Evolutionary conservation across 768 basidiomycete genomes (phyloP).

Genomic region (Leccinum obscurum): DNA sequence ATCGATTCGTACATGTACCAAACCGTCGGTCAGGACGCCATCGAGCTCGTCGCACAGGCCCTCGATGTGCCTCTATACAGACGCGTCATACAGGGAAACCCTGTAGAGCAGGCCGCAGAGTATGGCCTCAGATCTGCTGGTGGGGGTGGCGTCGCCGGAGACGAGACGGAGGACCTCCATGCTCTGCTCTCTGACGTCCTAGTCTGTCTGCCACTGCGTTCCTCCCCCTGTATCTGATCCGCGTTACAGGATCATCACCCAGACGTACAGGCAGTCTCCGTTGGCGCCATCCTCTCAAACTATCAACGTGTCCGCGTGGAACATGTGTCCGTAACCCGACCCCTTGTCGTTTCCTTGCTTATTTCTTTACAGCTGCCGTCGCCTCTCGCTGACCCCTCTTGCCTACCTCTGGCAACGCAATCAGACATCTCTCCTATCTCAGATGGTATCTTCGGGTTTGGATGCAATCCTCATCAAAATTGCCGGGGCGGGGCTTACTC

Average conservation of each 20-base stretch:
- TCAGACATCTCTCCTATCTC: conserved; percentile 79
- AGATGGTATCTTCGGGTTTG: conserved; percentile 83
- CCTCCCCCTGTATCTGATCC: conserved; percentile 2
- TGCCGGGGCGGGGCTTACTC: conserved; percentile 86
- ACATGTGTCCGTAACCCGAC: conserved; percentile 71
- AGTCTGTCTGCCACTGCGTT: conserved; percentile 44
- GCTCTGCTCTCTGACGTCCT: conserved; percentile 71
- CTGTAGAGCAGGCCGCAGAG: conserved; percentile 79
- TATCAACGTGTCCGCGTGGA: conserved; percentile 97
- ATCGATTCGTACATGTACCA: conserved; percentile 98
- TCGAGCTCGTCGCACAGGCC: conserved; percentile 82
- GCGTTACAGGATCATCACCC: conserved; percentile 64
- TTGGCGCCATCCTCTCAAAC: conserved; percentile 96
- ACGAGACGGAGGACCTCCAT: conserved; percentile 95
- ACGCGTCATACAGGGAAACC: conserved; percentile 74
- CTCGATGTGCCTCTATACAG: conserved; percentile 86
- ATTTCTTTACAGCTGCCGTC: conserved; percentile 58
- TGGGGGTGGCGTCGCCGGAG: conserved; percentile 62
- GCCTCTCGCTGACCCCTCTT: conserved; percentile 77
- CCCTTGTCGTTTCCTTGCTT: neutral
- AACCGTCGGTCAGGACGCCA: conserved; percentile 96
- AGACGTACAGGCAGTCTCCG: conserved; percentile 82
- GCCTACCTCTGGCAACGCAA: conserved; percentile 94
- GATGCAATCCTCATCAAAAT: conserved; percentile 90
- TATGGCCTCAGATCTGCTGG: conserved; percentile 72